These are phyloP conservation scores for Hemileccinum impolitum DNA, from an alignment of 768 basidiomycete species.

Conservation along the genomic window DNA sequence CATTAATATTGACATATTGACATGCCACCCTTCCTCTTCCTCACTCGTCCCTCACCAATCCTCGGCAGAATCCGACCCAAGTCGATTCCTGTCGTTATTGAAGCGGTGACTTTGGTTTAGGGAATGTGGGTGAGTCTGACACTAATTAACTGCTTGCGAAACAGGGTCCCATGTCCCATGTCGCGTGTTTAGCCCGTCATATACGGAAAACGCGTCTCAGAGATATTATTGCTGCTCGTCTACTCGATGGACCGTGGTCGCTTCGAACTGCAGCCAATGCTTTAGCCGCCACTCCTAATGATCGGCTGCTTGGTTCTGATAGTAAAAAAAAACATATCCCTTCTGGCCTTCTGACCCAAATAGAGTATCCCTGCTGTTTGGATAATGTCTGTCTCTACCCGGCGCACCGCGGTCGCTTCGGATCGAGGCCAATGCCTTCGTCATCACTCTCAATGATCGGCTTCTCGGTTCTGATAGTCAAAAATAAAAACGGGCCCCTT, in stretches of 20 bases:
- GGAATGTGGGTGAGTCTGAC: not conserved
- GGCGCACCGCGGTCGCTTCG: not conserved
- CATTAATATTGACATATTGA: too few species aligned
- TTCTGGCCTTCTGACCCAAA: not conserved
- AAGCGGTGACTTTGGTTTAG: not conserved
- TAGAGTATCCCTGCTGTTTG: not conserved
- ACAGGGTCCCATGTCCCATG: too few species aligned
- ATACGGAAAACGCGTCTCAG: too few species aligned
- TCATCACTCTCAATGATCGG: too few species aligned
- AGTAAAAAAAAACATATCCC: not conserved
- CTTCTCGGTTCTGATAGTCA: not conserved
- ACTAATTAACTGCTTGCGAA: not conserved
- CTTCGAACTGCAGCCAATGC: not conserved
- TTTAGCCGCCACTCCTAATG: not conserved
- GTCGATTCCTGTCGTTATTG: too few species aligned
- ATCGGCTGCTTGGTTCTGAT: not conserved
- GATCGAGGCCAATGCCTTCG: too few species aligned
- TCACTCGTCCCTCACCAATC: too few species aligned
- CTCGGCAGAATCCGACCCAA: too few species aligned
- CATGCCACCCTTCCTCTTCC: too few species aligned
- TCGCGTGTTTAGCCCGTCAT: too few species aligned
- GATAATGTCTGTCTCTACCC: not conserved
- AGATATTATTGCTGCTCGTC: too few species aligned
- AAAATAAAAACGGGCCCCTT: not conserved
- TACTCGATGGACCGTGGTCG: not conserved